phyloP scores from a whole-genome alignment of 2,329 filamentous ascomycete species.

The Calonectria honghensis region DNA sequence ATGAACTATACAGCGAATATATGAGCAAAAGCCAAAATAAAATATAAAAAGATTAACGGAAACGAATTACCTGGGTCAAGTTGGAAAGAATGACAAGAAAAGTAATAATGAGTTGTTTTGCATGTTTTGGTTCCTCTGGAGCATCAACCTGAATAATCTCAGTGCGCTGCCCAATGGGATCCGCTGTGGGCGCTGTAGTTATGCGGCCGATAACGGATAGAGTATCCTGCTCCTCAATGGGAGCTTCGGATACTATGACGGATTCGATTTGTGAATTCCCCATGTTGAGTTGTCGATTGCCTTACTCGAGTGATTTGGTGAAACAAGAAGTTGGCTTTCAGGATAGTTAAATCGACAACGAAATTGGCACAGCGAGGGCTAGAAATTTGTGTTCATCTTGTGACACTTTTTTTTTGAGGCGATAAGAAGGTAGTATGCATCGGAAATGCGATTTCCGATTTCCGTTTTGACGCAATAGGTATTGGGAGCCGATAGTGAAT shows the following conservation, averaged over 20 bases:
- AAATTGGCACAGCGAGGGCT: not conserved
- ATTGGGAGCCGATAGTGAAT: slow-evolving; percentile 11
- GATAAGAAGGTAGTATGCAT: slow-evolving; percentile 5
- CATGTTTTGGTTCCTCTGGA: not conserved
- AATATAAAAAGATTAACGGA: too few relatives aligned
- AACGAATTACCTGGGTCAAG: not conserved
- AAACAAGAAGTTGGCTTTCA: not conserved
- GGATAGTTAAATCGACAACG: not conserved
- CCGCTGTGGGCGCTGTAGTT: slow-evolving; percentile 14
- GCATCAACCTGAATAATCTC: slow-evolving; percentile 7
- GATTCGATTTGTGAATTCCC: slow-evolving; percentile 1
- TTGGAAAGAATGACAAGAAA: slow-evolving; percentile 11
- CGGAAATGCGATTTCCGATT: slow-evolving; percentile 1
- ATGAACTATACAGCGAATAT: not conserved
- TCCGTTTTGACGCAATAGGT: slow-evolving; percentile 20
- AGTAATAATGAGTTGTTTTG: not conserved
- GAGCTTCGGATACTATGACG: not conserved
- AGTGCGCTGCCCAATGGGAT: not conserved
- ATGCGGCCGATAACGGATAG: not conserved
- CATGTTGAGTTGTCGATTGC: not conserved
- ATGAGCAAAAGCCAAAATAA: too few relatives aligned
- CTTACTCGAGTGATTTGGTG: not conserved
- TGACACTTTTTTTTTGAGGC: not conserved
- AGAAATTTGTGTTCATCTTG: slow-evolving; percentile 2
- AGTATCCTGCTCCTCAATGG: not conserved